Conservation (phyloP, 2,329 filamentous ascomycete genomes). For the Fusarium penzigii region DNA sequence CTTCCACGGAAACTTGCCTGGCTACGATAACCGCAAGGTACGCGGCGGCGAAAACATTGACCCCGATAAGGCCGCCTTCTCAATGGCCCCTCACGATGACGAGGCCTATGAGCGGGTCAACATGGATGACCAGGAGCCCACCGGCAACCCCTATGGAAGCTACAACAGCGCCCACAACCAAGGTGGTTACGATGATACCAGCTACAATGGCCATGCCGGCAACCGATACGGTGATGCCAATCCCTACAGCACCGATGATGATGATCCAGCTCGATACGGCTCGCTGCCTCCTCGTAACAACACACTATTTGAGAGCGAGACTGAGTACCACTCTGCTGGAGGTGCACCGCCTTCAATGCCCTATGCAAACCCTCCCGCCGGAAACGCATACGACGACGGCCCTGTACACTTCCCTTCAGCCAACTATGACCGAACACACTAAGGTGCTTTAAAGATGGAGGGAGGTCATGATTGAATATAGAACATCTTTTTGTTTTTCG, state of each 20-base stretch:
- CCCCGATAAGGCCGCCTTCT: slow-evolving; percentile 70
- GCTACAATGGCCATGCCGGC: slow-evolving; percentile 25
- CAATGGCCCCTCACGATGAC: slow-evolving; percentile 66
- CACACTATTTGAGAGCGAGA: slow-evolving; percentile 52
- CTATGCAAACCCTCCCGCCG: slow-evolving; percentile 26
- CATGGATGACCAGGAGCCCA: slow-evolving; percentile 52
- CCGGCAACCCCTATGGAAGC: slow-evolving; percentile 20
- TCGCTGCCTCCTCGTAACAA: slow-evolving; percentile 38
- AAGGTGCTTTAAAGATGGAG: slow-evolving; percentile 28
- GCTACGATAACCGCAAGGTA: slow-evolving; percentile 54
- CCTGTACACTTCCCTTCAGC: slow-evolving; percentile 58
- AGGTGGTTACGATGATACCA: background rate
- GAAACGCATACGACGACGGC: slow-evolving; percentile 32
- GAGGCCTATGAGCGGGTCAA: slow-evolving; percentile 65
- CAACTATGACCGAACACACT: slow-evolving; percentile 56
- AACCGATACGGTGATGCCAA: slow-evolving; percentile 40
- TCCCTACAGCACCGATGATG: slow-evolving; percentile 41
- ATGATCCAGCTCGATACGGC: slow-evolving; percentile 43
- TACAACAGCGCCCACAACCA: slow-evolving; percentile 32
- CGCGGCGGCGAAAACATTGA: slow-evolving; percentile 56
- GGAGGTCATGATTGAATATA: slow-evolving; percentile 22
- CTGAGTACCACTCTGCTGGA: slow-evolving; percentile 44
- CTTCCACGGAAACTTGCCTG: slow-evolving; percentile 61
- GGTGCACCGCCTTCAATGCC: slow-evolving; percentile 27
- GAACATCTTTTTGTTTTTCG: slow-evolving; percentile 14